Base-by-base conservation (phyloP, 352 stramenopile species). In the Globisporangium canariense region DNA sequence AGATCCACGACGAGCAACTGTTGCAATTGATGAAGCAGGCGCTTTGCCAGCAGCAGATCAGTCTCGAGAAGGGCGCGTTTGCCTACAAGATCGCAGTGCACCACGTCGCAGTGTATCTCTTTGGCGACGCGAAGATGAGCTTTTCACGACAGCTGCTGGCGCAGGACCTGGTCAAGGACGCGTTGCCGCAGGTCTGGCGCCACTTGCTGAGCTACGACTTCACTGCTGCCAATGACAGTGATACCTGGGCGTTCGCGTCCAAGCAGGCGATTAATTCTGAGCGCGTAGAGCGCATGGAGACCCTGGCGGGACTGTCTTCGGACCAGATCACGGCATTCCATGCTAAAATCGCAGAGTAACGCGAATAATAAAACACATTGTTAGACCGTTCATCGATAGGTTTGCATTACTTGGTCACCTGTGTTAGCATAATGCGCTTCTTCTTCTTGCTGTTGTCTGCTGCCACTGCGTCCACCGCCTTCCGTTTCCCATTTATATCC, bases 71-170 rank as follows among this genome's bases (percentile, higher is more conserved):
- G 9, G 83, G 81, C 0, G 38, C 46, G 22, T 88, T 93, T 61
- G 79, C 73, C 9, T 93, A 88, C 58, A 74, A 68, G 34, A 9
- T 93, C 11, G 81, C 81, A 8, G 66, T 93, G 30, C 74, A 93
- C 57, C 73, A 90, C 64, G 41, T 89, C 20, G 68, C 76, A 2
- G 70, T 65, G 16, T 92, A 90, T 46, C 30, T 90, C 49, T 90
- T 90, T 62, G 47, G 53, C 4, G 65, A 75, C 14, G 68, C 60
- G 38, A 38, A 28, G 7, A 60, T 91, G 41, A 89, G 70, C 52
- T 77, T 74, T 43, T 73, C 73, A 1, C 79, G 82, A 1, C 82
- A 89, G 45, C 60, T 75, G 20, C 66, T 91, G 32, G 68, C 75
- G 4, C 75, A 85, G 50, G 77, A 78, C 55, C 70, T 90, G 1